These are phyloP conservation scores for Solanum ahanhuiri DNA, from an alignment of 257 asterid species.

Conservation along the genomic window DNA sequence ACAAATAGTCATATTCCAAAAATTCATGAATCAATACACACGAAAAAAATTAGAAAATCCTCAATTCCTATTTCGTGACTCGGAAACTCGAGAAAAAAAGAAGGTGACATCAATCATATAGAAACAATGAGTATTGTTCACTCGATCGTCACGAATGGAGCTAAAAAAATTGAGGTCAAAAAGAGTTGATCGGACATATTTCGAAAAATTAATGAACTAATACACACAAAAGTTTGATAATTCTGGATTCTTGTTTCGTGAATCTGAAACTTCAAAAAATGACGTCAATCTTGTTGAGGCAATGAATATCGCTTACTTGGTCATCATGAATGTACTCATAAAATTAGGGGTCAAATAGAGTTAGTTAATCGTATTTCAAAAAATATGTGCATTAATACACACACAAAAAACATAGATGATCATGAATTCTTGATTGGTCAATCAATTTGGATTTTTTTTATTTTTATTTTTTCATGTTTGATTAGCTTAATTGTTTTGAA, in stretches of 20 bases:
- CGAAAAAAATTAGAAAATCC: background rate
- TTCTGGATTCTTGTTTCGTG: rapidly evolving
- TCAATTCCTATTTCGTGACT: background rate
- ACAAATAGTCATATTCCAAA: no score
- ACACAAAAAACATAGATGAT: background rate
- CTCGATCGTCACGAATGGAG: rapidly evolving
- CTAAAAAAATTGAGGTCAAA: background rate
- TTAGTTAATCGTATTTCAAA: no score
- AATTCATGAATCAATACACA: background rate
- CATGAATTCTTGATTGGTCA: background rate
- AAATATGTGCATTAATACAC: background rate
- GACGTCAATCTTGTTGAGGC: background rate
- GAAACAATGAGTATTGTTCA: no score
- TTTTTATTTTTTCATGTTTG: background rate
- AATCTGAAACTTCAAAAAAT: no score
- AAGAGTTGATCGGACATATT: background rate
- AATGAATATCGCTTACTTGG: background rate
- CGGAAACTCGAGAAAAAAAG: background rate
- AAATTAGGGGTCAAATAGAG: background rate
- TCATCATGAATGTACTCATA: background rate
- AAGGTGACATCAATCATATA: background rate
- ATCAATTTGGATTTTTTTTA: background rate
- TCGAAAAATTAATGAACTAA: no score
- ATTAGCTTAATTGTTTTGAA: background rate
- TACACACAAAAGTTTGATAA: no score